These are phyloP conservation scores for Cymbidium sinense DNA, from an alignment of 106 monocot species.

Conservation along the genomic window DNA sequence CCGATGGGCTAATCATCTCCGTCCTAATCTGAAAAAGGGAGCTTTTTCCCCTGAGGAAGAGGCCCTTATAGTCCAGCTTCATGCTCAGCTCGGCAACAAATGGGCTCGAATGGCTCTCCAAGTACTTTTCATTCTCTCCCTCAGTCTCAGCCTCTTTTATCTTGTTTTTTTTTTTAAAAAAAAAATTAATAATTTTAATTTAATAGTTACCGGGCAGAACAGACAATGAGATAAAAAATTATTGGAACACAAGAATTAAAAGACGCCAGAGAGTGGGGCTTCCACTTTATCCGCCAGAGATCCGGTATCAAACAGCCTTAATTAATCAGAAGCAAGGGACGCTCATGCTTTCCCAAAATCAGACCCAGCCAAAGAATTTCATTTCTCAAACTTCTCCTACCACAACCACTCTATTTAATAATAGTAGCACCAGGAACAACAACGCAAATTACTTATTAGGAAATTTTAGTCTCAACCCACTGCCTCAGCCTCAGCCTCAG, in stretches of 20 bases:
- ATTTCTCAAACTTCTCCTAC: not conserved
- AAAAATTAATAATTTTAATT: too few relatives aligned
- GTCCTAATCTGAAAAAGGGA: conserved; percentile 59
- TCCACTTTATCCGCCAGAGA: conserved; percentile 45
- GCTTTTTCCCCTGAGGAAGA: conserved; percentile 56
- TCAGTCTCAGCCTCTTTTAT: not conserved
- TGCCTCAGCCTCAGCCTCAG: not conserved
- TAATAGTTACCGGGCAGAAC: conserved; percentile 55
- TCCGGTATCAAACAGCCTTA: conserved; percentile 3
- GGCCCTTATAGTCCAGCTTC: conserved; percentile 43
- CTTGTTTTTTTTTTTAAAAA: not conserved
- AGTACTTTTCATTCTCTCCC: not conserved
- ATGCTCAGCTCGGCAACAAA: conserved; percentile 55
- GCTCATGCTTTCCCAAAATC: not conserved
- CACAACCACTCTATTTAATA: not conserved
- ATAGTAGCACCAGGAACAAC: not conserved
- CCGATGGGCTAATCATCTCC: conserved; percentile 69
- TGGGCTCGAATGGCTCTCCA: conserved; percentile 67
- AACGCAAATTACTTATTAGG: not conserved
- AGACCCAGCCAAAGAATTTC: not conserved
- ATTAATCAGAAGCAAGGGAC: not conserved
- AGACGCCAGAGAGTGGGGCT: conserved; percentile 43
- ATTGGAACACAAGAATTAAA: conserved; percentile 70
- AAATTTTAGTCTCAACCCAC: conserved; percentile 4
- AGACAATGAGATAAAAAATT: conserved; percentile 81